These are phyloP conservation scores for Saturnispora gosingensis DNA, from an alignment of 805 yeast genomes.

Conservation along the genomic window DNA sequence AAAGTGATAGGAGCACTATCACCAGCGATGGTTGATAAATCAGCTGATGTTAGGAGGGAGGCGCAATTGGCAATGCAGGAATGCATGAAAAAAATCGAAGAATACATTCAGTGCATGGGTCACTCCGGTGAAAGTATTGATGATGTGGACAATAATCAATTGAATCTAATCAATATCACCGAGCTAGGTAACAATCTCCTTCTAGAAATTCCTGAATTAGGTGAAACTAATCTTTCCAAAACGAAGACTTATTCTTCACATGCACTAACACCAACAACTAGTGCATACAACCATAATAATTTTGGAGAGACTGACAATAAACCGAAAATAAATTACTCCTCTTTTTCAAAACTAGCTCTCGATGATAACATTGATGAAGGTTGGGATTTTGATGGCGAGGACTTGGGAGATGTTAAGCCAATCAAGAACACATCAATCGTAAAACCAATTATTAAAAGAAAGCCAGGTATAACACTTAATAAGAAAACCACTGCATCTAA, in stretches of 20 bases:
- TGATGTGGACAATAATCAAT: background rate
- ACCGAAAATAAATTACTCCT: background rate
- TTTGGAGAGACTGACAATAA: background rate
- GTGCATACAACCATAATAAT: background rate
- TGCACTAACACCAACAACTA: background rate
- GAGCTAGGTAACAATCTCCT: constrained; percentile 1
- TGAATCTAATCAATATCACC: background rate
- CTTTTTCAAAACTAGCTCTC: constrained; percentile 6
- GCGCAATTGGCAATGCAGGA: constrained; percentile 61
- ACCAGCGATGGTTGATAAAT: constrained; percentile 70
- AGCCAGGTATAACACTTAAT: constrained; percentile 1
- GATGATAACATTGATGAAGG: constrained; percentile 22
- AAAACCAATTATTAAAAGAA: background rate
- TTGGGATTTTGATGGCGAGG: constrained; percentile 26
- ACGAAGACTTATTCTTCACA: constrained; percentile 8
- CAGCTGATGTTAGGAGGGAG: constrained; percentile 57
- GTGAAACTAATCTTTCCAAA: background rate
- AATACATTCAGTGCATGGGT: constrained; percentile 24
- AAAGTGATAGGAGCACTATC: constrained; percentile 80
- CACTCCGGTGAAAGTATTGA: constrained; percentile 5
- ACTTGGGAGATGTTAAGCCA: constrained; percentile 4
- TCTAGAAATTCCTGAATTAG: constrained; percentile 1
- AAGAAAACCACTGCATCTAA: constrained; percentile 14
- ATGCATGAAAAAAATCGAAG: constrained; percentile 46
- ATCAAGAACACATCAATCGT: background rate